Evolutionary conservation across 768 basidiomycete species (phyloP), one percentile per base, ranked within the genome.

Genomic region (Tricholoma terreum): DNA sequence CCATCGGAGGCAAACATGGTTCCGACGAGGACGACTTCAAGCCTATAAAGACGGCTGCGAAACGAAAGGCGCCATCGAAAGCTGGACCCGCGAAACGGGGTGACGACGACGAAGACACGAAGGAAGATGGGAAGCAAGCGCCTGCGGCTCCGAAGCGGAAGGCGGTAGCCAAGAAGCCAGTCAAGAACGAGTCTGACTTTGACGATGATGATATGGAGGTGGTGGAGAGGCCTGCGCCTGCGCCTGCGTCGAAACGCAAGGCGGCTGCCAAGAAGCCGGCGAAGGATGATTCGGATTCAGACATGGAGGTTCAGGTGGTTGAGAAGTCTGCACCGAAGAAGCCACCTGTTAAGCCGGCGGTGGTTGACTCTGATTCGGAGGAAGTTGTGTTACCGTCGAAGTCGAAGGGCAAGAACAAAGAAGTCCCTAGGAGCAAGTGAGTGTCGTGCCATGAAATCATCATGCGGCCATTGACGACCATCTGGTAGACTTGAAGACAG

Each of bases 11-110:
- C 11, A 61, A 68, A 6, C 63, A 67, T 12, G 71, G 63, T 17
- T 72, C 74, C 9, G 76, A 76, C 12, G 76, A 79, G 49, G 77
- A 80, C 43, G 78, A 81, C 51, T 82, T 81, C 59, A 73, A 74
- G 61, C 78, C 79, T 22, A 73, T 79, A 64, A 80, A 80, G 62
- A 75, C 77, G 5, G 62, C 74, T 46, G 27, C 46, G 27, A 80
- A 77, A 61, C 77, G 76, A 52, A 81, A 80, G 57, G 69, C 75
- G 1, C 34, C 50, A n/a, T 65, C 69, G 19, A 75, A 68, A 66
- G 62, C 70, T 17, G 57, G 55, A n/a, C 36, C 52, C 10, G 4
- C 36, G 15, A 69, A 69, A 60, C n/a, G 10, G 8, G 71, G 69
- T 53, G 61, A 64, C 27, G 61, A 64, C 15, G 58, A 71, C 53